These are phyloP conservation scores for Pseudogymnoascus sp. DNA, from an alignment of 2,329 filamentous ascomycete genomes.

Conservation along the genomic window DNA sequence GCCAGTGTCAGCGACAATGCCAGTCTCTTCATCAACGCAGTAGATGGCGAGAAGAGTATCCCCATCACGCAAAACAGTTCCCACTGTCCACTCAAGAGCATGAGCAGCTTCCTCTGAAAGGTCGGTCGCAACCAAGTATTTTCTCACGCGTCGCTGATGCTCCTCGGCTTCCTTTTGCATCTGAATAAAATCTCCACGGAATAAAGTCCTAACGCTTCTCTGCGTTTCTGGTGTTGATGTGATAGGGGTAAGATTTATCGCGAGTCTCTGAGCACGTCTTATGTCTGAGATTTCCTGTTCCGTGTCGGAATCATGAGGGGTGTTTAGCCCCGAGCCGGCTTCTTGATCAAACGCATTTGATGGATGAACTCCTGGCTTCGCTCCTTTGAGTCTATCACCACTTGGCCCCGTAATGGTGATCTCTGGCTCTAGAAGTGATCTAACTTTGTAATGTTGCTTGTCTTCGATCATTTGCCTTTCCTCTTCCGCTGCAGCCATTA, in stretches of 20 bases:
- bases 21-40: conserved; percentile 81
- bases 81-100: conserved; percentile 94
- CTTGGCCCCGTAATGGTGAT: conserved; percentile 57
- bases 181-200: conserved; percentile 74
- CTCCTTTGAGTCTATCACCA: conserved; percentile 50
- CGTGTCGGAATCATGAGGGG: conserved; percentile 72
- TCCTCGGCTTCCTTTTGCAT: conserved; percentile 73
- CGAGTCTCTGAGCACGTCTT: conserved; percentile 76
- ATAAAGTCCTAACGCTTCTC: conserved; percentile 79
- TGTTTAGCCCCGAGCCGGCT: conserved; percentile 42
- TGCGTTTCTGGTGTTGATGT: conserved; percentile 68
- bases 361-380: conserved; percentile 62
- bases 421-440: conserved; percentile 45
- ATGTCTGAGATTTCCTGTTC: conserved; percentile 81
- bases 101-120: conserved; percentile 90
- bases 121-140: conserved; percentile 94
- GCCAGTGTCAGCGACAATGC: conserved; percentile 36
- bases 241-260: conserved; percentile 72
- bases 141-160: conserved; percentile 69
- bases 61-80: conserved; percentile 86
- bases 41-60: conserved; percentile 92
- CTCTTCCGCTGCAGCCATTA: conserved; percentile 69
- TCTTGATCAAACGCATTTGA: conserved; percentile 73
- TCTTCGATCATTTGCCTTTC: conserved; percentile 52
- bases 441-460: conserved; percentile 23